Evolutionary conservation across 2,329 filamentous ascomycete genomes (phyloP), one percentile per base, ranked within the genome.

Genomic region (Aspergillus brasiliensis): DNA sequence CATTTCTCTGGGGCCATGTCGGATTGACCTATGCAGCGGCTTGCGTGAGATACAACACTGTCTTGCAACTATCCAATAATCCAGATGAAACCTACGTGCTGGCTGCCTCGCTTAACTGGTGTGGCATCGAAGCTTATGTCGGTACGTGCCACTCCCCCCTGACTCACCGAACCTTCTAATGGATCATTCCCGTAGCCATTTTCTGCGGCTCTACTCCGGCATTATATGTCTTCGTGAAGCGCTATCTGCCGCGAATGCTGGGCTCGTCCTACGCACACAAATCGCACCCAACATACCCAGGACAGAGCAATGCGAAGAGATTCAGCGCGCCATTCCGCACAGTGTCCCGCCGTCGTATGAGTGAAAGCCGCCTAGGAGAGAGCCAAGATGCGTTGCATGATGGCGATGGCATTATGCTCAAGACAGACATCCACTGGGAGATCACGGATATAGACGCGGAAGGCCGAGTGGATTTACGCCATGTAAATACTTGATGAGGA

Each of bases 101-200:
- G 8, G 63, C 63, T 27, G 63, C 63, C 51, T 65, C 63, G 1
- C 55, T 64, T 5, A 65, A 65, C 23, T 65, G 63, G 63, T 65
- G 61, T 57, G 59, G 51, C 19, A 63, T 65, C 27, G 63, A 64
- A 51, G 54, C 57, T 23, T 65, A 62, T 42, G 55, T 63, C 15
- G 63, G 62, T 62, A 60, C 27, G 58, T 57, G 19, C 7, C 23
- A 28, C 13, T 13, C 23, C 2, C 8, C 25, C 23, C 31, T 8
- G 21, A 11, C 23, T 11, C 8, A 23, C n/a, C n/a, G 13, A 5
- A 19, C 8, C 19, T 31, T 3, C 48, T 38, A 17, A 21, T 15
- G 10, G 1, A n/a, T n/a, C 8, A 10, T 3, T 7, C 8, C 21
- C 5, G 42, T 38, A 65, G 63, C 63, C 1, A 62, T 65, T 3